Evolutionary conservation across 257 asterid genomes (phyloP).

Genomic region (Parsonsia alboflavescens): DNA sequence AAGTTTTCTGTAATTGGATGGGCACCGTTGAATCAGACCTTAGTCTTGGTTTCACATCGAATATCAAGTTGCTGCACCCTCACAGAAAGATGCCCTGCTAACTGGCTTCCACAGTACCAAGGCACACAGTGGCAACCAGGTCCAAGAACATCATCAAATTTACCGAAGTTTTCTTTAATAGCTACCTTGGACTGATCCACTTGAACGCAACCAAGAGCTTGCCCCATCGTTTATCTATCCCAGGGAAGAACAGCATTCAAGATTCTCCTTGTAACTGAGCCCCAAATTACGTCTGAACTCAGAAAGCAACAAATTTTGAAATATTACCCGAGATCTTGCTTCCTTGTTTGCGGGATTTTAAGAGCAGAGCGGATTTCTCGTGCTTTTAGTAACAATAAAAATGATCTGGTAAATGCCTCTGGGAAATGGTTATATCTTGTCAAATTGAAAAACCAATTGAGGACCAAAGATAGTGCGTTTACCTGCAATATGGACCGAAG

Average conservation of each 20-base stretch:
- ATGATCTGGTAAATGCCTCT: not conserved
- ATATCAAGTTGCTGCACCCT: slow-evolving; percentile 30
- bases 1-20: not conserved
- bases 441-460: not conserved
- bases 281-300: not conserved
- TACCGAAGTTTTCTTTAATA: slow-evolving; percentile 26
- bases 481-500: not conserved
- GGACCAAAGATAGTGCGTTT: not conserved
- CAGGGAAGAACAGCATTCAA: not conserved
- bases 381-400: not conserved
- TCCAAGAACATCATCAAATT: slow-evolving; percentile 20
- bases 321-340: not conserved
- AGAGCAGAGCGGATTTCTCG: not conserved
- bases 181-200: slow-evolving; percentile 28
- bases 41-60: slow-evolving; percentile 28
- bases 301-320: too few relatives aligned
- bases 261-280: not conserved
- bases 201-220: slow-evolving; percentile 29
- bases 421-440: not conserved
- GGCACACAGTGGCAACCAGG: slow-evolving; percentile 35
- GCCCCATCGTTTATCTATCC: slow-evolving; percentile 22
- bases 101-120: slow-evolving; percentile 25
- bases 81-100: slow-evolving; percentile 23
- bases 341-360: too few relatives aligned
- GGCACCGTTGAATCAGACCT: slow-evolving; percentile 8